phyloP scores from a whole-genome alignment of 2,329 filamentous ascomycete species.

The Trichophyton benhamiae region DNA sequence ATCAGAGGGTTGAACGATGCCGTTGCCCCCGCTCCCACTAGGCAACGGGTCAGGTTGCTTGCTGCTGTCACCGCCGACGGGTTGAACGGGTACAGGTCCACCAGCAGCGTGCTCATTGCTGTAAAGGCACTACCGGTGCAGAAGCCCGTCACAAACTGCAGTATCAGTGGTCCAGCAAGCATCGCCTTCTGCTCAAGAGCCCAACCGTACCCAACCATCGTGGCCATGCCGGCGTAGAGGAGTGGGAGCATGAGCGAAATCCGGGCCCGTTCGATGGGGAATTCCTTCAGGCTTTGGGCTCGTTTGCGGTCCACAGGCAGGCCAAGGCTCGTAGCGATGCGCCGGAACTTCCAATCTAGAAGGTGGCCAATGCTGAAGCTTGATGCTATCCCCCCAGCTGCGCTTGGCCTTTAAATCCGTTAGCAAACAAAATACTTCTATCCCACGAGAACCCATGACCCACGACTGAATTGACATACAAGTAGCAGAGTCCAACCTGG shows the following conservation, averaged over 20 bases:
- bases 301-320: slow-evolving; percentile 50
- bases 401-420: slow-evolving; percentile 7
- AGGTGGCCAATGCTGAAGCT: slow-evolving; percentile 36
- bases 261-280: slow-evolving; percentile 38
- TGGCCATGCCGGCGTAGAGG: slow-evolving; percentile 17
- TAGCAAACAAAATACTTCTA: no score
- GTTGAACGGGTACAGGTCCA: slow-evolving; percentile 41
- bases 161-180: slow-evolving; percentile 40
- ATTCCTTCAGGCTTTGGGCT: slow-evolving; percentile 38
- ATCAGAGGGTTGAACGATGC: slow-evolving; percentile 31
- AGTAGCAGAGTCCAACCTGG: slow-evolving; percentile 31
- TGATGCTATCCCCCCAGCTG: slow-evolving; percentile 17
- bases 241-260: slow-evolving; percentile 24
- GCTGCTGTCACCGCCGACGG: slow-evolving; percentile 43
- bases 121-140: slow-evolving; percentile 41
- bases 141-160: slow-evolving; percentile 40
- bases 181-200: slow-evolving; percentile 37
- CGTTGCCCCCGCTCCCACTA: slow-evolving; percentile 42
- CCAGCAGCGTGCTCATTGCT: slow-evolving; percentile 39
- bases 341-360: slow-evolving; percentile 62
- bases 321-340: slow-evolving; percentile 50
- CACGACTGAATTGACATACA: slow-evolving; percentile 12
- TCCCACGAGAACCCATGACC: no score
- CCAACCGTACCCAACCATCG: slow-evolving; percentile 39
- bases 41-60: slow-evolving; percentile 42